These are phyloP conservation scores for Hirschfeldia incana DNA, from an alignment of 345 rosid genomes.

Conservation along the genomic window DNA sequence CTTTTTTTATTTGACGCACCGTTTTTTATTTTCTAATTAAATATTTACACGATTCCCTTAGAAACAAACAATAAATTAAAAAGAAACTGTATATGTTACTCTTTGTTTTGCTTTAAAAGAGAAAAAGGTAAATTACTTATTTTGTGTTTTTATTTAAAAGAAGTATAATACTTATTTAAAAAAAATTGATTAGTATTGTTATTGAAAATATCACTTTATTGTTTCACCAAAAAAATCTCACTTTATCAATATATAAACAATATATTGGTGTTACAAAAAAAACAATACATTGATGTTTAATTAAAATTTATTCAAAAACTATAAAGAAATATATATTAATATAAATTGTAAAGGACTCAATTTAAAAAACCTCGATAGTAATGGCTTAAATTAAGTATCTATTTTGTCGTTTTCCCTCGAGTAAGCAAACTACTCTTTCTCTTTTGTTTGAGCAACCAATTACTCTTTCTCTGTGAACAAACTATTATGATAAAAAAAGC, in stretches of 20 bases:
- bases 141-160: no score
- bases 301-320: no score
- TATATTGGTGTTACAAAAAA: neutral
- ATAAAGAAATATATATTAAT: neutral
- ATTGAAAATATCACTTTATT: neutral
- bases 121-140: neutral
- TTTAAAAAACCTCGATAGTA: neutral
- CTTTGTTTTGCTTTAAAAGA: neutral
- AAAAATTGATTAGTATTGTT: neutral
- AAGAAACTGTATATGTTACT: neutral
- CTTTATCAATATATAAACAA: neutral
- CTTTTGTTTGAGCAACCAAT: neutral
- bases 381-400: neutral
- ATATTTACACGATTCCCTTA: neutral
- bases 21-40: neutral
- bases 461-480: neutral
- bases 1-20: neutral
- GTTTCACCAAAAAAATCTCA: neutral
- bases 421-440: neutral
- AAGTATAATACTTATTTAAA: no score
- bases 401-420: neutral
- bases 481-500: neutral
- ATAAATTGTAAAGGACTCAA: neutral
- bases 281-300: neutral
- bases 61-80: neutral